These are phyloP conservation scores for Rhodomyrtus tomentosa DNA, from an alignment of 345 rosid genomes.

Conservation along the genomic window DNA sequence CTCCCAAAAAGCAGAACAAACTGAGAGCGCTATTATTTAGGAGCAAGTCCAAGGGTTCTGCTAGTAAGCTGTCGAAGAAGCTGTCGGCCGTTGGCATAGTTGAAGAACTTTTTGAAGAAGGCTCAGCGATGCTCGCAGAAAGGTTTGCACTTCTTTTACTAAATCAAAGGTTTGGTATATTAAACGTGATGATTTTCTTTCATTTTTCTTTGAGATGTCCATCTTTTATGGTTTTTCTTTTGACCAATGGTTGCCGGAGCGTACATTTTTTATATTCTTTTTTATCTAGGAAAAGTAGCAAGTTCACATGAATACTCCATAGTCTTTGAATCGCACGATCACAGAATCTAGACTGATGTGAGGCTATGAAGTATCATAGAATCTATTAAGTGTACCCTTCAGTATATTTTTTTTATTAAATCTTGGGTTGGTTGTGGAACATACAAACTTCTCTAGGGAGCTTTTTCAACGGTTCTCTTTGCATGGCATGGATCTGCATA, in stretches of 20 bases:
- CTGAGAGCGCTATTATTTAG: conserved; percentile 42
- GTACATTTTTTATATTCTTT: background rate
- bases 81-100: conserved; percentile 63
- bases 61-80: conserved; percentile 47
- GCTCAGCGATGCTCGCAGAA: conserved; percentile 90
- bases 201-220: background rate
- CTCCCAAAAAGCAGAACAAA: conserved; percentile 52
- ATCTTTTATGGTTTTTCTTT: background rate
- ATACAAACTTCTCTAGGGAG: background rate
- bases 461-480: background rate
- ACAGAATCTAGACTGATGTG: background rate
- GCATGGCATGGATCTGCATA: background rate
- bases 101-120: conserved; percentile 94
- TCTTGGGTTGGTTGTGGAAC: background rate
- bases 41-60: conserved; percentile 42
- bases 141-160: conserved; percentile 30
- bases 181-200: background rate
- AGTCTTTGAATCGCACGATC: background rate
- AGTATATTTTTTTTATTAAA: background rate
- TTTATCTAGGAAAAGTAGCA: background rate
- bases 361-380: background rate
- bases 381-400: background rate
- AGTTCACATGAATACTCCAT: background rate
- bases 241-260: background rate
- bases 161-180: background rate